phyloP scores from a whole-genome alignment of 1,284 basidiomycete species.

The Austroboletus niveus region DNA sequence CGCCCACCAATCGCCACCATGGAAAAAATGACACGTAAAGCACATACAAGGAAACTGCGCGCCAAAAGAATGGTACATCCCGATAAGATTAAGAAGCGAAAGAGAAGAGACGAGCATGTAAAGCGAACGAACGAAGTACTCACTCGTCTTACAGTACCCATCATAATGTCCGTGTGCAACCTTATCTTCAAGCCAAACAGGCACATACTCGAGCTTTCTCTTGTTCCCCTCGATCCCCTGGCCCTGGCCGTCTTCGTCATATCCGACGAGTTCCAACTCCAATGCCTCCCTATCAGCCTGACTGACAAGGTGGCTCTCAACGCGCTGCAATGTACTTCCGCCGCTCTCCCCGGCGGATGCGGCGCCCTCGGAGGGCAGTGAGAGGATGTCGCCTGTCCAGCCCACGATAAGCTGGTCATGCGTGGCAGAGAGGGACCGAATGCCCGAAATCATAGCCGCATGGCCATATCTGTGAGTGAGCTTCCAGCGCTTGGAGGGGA shows the following conservation, averaged over 20 bases:
- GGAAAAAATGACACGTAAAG: constrained; percentile 1
- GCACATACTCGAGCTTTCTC: constrained; percentile 68
- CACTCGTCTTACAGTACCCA: constrained; percentile 97
- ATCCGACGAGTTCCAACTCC: constrained; percentile 55
- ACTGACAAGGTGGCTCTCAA: constrained; percentile 47
- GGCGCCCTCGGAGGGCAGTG: constrained; percentile 33
- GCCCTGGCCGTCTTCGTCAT: constrained; percentile 56
- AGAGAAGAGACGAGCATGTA: not conserved
- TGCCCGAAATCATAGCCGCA: constrained; percentile 93
- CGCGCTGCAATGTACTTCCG: constrained; percentile 15
- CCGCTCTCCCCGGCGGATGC: constrained; percentile 20
- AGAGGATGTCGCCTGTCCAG: constrained; percentile 87
- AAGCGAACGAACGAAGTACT: constrained; percentile 29
- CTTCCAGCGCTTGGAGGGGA: constrained; percentile 55
- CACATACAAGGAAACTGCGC: constrained; percentile 14
- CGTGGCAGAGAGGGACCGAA: constrained; percentile 77
- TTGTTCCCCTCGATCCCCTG: constrained; percentile 43
- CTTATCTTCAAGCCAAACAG: constrained; percentile 91
- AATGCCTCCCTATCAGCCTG: constrained; percentile 61
- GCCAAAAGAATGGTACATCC: constrained; percentile 3
- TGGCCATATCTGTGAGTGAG: constrained; percentile 85
- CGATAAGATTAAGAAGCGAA: constrained; percentile 13
- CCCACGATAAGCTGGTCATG: constrained; percentile 92
- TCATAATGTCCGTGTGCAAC: constrained; percentile 93
- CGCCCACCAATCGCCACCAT: not conserved